phyloP scores from a whole-genome alignment of 2,329 filamentous ascomycete genomes.

The Intubia oerlemansii region DNA sequence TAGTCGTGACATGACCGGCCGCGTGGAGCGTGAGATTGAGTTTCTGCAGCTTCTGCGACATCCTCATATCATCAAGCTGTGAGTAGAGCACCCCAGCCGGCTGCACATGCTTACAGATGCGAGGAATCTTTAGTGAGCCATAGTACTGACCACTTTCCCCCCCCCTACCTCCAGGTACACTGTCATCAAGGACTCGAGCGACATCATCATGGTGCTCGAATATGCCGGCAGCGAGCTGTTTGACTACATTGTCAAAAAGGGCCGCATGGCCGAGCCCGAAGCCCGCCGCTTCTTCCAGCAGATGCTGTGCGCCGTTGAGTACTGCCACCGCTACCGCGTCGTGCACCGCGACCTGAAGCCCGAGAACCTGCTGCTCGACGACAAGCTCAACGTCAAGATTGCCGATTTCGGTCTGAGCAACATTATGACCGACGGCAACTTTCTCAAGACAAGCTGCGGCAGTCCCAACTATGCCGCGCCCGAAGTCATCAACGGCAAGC shows the following conservation, averaged over 20 bases:
- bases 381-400: slow-evolving; percentile 95
- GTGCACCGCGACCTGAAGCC: slow-evolving; percentile 95
- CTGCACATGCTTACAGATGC: too few species aligned
- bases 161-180: slow-evolving; percentile 50
- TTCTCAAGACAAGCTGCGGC: slow-evolving; percentile 93
- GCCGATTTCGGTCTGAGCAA: slow-evolving; percentile 97
- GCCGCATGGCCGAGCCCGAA: slow-evolving; percentile 73
- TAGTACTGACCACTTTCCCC: too few species aligned
- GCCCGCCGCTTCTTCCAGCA: slow-evolving; percentile 98
- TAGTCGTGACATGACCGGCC: slow-evolving; percentile 91
- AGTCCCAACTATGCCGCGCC: slow-evolving; percentile 97
- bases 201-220: slow-evolving; percentile 98
- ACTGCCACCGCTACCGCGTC: slow-evolving; percentile 97
- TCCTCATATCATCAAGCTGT: slow-evolving; percentile 98
- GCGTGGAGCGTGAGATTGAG: slow-evolving; percentile 94
- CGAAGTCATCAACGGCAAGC: slow-evolving; percentile 91
- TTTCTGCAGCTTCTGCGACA: slow-evolving; percentile 90
- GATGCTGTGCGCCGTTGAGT: slow-evolving; percentile 96
- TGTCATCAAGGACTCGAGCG: slow-evolving; percentile 80
- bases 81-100: too few species aligned
- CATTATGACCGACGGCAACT: slow-evolving; percentile 99
- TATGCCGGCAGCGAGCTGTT: slow-evolving; percentile 94
- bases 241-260: slow-evolving; percentile 92
- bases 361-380: slow-evolving; percentile 87
- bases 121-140: too few species aligned